Evolutionary conservation across 768 basidiomycete species (phyloP).

Genomic region (Rhodocollybia butyracea): DNA sequence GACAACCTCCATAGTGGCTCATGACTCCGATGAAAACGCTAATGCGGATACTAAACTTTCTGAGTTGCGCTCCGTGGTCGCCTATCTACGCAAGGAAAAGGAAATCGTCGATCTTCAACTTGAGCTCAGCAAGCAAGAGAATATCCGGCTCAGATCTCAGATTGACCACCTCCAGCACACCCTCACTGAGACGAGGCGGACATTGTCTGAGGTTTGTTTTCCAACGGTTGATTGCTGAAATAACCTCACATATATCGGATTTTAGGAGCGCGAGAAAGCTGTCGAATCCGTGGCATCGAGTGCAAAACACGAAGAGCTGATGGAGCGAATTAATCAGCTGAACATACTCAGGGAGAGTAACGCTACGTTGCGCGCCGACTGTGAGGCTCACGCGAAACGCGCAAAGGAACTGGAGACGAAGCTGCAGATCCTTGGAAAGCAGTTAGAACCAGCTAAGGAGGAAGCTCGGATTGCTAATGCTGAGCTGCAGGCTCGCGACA

Average conservation of each 20-base stretch:
- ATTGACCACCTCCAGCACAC: slow-evolving; percentile 69
- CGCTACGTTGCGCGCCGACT: slow-evolving; percentile 75
- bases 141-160: slow-evolving; percentile 66
- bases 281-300: slow-evolving; percentile 68
- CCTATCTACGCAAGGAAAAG: slow-evolving; percentile 86
- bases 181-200: slow-evolving; percentile 66
- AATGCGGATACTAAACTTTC: slow-evolving; percentile 63
- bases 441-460: slow-evolving; percentile 76
- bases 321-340: slow-evolving; percentile 84
- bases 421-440: slow-evolving; percentile 50
- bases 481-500: slow-evolving; percentile 68
- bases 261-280: slow-evolving; percentile 78
- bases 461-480: slow-evolving; percentile 63
- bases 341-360: slow-evolving; percentile 89
- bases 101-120: slow-evolving; percentile 88
- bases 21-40: slow-evolving; percentile 43
- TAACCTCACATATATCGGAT: slow-evolving; percentile 5
- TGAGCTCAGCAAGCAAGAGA: slow-evolving; percentile 77
- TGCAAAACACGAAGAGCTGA: slow-evolving; percentile 77
- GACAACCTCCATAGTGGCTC: slow-evolving; percentile 32
- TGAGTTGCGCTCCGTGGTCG: slow-evolving; percentile 74
- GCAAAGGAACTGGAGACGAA: slow-evolving; percentile 64
- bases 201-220: slow-evolving; percentile 62
- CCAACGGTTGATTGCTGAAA: neutral
- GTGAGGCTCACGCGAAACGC: slow-evolving; percentile 66